Evolutionary conservation across 352 stramenopile species (phyloP).

Genomic region (Pythium oligandrum): DNA sequence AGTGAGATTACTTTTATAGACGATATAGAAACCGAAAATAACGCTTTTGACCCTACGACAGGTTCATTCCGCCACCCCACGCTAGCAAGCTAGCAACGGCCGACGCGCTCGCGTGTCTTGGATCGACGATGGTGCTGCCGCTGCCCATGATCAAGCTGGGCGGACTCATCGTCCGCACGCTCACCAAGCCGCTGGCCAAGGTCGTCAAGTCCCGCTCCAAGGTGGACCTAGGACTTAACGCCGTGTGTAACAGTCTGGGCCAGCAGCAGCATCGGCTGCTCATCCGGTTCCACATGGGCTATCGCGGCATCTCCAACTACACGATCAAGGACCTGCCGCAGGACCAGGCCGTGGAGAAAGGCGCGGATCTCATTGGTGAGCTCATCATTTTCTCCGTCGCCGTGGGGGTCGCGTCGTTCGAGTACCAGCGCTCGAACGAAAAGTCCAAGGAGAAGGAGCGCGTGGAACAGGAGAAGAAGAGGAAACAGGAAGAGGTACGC

Average conservation of each 20-base stretch:
- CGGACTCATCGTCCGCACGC: slow-evolving; percentile 71
- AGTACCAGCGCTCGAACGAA: slow-evolving; percentile 65
- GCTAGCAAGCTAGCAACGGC: too few relatives aligned
- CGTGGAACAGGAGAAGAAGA: slow-evolving; percentile 43
- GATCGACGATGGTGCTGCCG: slow-evolving; percentile 24
- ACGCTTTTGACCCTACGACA: too few relatives aligned
- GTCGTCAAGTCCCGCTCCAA: slow-evolving; percentile 88
- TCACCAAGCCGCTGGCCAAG: slow-evolving; percentile 87
- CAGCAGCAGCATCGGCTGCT: slow-evolving; percentile 60
- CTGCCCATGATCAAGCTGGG: slow-evolving; percentile 84
- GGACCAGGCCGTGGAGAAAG: slow-evolving; percentile 75
- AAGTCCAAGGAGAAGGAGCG: slow-evolving; percentile 65
- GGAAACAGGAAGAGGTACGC: slow-evolving; percentile 37
- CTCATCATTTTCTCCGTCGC: slow-evolving; percentile 78
- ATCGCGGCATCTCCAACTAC: slow-evolving; percentile 70
- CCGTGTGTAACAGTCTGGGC: slow-evolving; percentile 50
- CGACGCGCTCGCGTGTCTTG: too few relatives aligned
- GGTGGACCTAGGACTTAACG: slow-evolving; percentile 52
- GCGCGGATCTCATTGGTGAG: slow-evolving; percentile 71
- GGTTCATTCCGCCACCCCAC: too few relatives aligned
- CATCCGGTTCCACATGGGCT: slow-evolving; percentile 79
- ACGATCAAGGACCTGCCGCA: slow-evolving; percentile 68
- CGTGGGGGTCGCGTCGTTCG: slow-evolving; percentile 56
- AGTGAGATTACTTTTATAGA: too few relatives aligned
- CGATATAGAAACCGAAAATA: too few relatives aligned